Conservation (phyloP, 2,329 filamentous ascomycete species). For the Penicillium hesseltinei region DNA sequence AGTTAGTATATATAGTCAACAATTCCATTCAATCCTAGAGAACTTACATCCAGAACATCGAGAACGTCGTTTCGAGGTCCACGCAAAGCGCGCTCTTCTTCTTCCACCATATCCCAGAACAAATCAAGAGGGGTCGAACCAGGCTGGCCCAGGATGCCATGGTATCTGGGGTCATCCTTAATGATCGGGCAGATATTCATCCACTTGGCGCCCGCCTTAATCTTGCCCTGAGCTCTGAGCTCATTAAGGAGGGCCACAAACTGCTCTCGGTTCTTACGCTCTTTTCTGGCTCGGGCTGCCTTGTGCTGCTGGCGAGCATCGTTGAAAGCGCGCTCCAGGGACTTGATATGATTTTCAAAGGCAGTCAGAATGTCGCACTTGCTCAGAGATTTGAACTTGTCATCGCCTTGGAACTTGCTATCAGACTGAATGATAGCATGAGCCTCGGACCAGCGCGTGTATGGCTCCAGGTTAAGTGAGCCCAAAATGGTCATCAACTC, state of each 20-base stretch:
- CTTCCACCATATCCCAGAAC: constrained; percentile 94
- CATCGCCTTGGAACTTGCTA: constrained; percentile 72
- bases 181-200: constrained; percentile 72
- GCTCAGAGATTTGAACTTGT: constrained; percentile 80
- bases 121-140: constrained; percentile 86
- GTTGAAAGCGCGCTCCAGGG: constrained; percentile 86
- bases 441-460: constrained; percentile 91
- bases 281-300: constrained; percentile 72
- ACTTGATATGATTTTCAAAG: constrained; percentile 94
- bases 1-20: constrained; percentile 36
- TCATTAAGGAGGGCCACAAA: constrained; percentile 75
- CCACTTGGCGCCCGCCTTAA: constrained; percentile 91
- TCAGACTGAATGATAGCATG: constrained; percentile 77
- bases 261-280: constrained; percentile 81
- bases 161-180: constrained; percentile 78
- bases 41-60: constrained; percentile 80
- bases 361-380: constrained; percentile 87
- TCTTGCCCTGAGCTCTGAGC: constrained; percentile 70
- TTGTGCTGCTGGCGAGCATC: constrained; percentile 87
- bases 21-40: background rate
- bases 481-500: constrained; percentile 76
- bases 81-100: constrained; percentile 85
- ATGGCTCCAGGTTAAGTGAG: constrained; percentile 80
- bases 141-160: constrained; percentile 74
- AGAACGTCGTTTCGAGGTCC: constrained; percentile 77